Conservation (phyloP, 305 asterid species). For the Fraxinus latifolia region DNA sequence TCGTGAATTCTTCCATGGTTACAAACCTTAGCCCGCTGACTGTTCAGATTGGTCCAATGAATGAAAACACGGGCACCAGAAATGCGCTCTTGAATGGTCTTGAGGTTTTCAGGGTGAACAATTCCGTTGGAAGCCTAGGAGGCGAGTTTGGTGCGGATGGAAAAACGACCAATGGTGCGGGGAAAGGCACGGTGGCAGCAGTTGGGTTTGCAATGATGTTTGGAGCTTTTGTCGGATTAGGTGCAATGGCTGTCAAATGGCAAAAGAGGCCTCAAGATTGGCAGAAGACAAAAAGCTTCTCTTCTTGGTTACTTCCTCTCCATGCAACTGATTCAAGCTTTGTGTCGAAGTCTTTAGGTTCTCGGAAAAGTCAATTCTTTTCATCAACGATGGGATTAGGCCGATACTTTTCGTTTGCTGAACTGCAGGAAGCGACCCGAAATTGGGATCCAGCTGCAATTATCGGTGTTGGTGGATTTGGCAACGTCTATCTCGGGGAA, state of each 20-base stretch:
- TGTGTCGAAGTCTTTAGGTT: slow-evolving; percentile 55
- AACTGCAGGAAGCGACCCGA: slow-evolving; percentile 62
- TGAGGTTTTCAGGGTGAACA: slow-evolving; percentile 77
- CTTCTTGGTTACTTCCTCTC: slow-evolving; percentile 87
- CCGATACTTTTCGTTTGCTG: slow-evolving; percentile 49
- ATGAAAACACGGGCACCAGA: slow-evolving; percentile 48
- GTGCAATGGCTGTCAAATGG: slow-evolving; percentile 95
- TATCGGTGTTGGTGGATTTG: slow-evolving; percentile 73
- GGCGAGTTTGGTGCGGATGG: slow-evolving; percentile 68
- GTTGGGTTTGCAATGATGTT: slow-evolving; percentile 99
- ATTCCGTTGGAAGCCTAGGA: slow-evolving; percentile 71
- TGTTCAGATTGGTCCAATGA: slow-evolving; percentile 72
- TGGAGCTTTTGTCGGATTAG: slow-evolving; percentile 81
- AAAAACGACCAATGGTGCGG: slow-evolving; percentile 27
- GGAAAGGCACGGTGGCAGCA: slow-evolving; percentile 64
- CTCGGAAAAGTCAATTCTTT: slow-evolving; percentile 64
- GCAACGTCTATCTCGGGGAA: slow-evolving; percentile 52
- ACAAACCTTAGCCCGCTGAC: slow-evolving; percentile 48
- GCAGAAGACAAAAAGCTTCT: slow-evolving; percentile 77
- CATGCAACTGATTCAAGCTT: slow-evolving; percentile 80
- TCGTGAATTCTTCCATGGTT: slow-evolving; percentile 58
- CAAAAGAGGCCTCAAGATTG: slow-evolving; percentile 86
- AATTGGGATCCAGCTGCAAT: slow-evolving; percentile 52
- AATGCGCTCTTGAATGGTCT: slow-evolving; percentile 82
- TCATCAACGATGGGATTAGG: slow-evolving; percentile 53